Evolutionary conservation across 192 early-diverging fungal genomes (phyloP), one percentile per base, ranked within the genome.

Genomic region (Coemansia sp.): DNA sequence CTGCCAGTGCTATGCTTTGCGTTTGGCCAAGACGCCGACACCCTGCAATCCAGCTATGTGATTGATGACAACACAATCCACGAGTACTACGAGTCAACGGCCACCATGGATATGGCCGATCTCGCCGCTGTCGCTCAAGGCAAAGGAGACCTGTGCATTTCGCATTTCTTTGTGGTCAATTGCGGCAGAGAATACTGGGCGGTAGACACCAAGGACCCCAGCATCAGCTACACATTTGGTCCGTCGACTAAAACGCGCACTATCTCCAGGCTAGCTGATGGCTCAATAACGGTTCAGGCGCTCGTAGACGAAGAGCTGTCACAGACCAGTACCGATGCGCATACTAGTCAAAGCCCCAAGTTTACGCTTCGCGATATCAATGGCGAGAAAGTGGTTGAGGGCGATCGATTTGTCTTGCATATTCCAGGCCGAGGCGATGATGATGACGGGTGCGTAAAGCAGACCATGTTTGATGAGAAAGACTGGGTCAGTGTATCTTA

Each of bases 161-260:
- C 23, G 49, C 49, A 52, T 19, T 52, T 52, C 19, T 52, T 52
- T 26, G 49, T 52, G 19, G 49, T 52, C 23, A 52, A 52, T 10
- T 19, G 49, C 49, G 49, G 49, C 49, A 19, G 6, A 1, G 19
- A 52, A 17, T 52, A 52, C 49, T 52, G 49, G 49, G 49, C 3
- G n/a, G 49, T 52, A 19, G 37, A 38, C 37, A 38, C 37, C 37
- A 38, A 38, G 0, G 37, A 38, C 1, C 7, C 37, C 37, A 38
- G 37, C 37, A 38, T 9, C 7, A 38, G 9, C 9, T 38, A 38
- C 37, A 9, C 37, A 9, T 38, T 38, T 9, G 8, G 37, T 9
- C 37, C 7, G 9, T 38, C 37, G 37, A 38, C 37, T 38, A 38
- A 38, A 38, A 38, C 37, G 0, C 37, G 9, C 7, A 38, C 37